Base-by-base conservation (phyloP, 2,329 filamentous ascomycete genomes). In the Claviceps arundinis region DNA sequence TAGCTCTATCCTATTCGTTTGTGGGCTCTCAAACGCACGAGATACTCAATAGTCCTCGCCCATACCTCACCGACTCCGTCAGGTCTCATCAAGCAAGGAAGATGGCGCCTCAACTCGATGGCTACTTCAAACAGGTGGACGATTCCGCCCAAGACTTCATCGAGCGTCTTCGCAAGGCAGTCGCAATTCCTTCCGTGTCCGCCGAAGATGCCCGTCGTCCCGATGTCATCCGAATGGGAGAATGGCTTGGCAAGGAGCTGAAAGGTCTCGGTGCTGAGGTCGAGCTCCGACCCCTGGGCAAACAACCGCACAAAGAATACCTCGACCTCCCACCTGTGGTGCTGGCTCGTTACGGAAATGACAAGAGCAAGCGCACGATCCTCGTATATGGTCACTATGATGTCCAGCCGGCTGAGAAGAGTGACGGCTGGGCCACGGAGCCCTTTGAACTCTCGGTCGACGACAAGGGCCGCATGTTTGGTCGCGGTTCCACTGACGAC, bases 371-470 rank as follows among this genome's bases (percentile, higher is more conserved):
- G 81, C 82, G 87, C 55, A 97, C 90, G 38, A 93, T 98, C 59
- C 78, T 98, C 56, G 89, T 98, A 47, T 98, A 98, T 65, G 93
- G 93, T 47, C 93, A 98, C 75, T 98, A 98, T 73, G 93, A 98
- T 67, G 93, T 98, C 38, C 93, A 98, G 73, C 93, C 93, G 26
- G 93, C 93, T 37, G 80, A 90, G 65, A 87, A 87, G 74, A 87
- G 86, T 60, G 93, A 98, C 62, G 93, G 93, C 58, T 98, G 93
- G 93, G 83, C 85, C 51, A 96, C 91, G 2, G 87, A 97, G 68
- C 93, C 93, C 5, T 98, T 97, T 69, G 82, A 87, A 56, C 78
- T 98, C 58, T 85, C 80, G 30, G 79, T 97, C 54, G 90, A 94
- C 65, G 83, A 89, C 57, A 87, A 96, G 71, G 91, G 84, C 56